Evolutionary conservation across 2,329 filamentous ascomycete genomes (phyloP), one percentile per base, ranked within the genome.

Genomic region (Pleoardoris graminearum): DNA sequence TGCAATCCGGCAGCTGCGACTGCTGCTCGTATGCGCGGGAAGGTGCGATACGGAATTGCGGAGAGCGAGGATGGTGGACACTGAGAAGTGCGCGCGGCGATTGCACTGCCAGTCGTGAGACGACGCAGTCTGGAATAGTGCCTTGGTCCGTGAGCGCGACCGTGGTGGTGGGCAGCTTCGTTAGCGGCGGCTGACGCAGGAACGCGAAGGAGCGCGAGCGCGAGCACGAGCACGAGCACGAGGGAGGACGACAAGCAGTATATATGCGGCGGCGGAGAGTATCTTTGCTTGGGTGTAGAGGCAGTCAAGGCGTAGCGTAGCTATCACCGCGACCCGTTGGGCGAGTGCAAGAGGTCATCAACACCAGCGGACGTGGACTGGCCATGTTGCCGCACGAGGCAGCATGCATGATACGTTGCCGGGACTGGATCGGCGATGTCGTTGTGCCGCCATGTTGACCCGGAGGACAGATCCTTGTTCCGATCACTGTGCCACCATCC

Each of bases 391-490:
- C 39, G 49, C 44, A 52, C 43, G 48, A 48, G 43, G 30, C 38
- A 39, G 50, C 53, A 60, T 58, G 55, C 55, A 60, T 56, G 55
- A 60, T 55, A 54, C 53, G 49, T 57, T 4, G 47, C 37, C 47
- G 33, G 47, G 33, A 44, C 19, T 8, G 32, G 54, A 60, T 60
- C 57, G 57, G 43, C 57, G 57, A 60, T 60, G 51, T 41, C 45
- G 35, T 45, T 48, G 33, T 48, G 46, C 47, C n/a, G 51, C 46
- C 46, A 33, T 39, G 48, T 51, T 37, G 21, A 37, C 21, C 14
- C 27, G 43, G 30, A 53, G 48, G 46, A 22, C 38, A 19, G 36
- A 42, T 48, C 10, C 48, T 44, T 33, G 30, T 17, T 21, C 46
- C 50, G 54, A 57, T 57, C 48, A 39, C 14, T 25, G 44, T 35